Base-by-base conservation (phyloP, 2,329 filamentous ascomycete species). In the Scytalidium sp. region DNA sequence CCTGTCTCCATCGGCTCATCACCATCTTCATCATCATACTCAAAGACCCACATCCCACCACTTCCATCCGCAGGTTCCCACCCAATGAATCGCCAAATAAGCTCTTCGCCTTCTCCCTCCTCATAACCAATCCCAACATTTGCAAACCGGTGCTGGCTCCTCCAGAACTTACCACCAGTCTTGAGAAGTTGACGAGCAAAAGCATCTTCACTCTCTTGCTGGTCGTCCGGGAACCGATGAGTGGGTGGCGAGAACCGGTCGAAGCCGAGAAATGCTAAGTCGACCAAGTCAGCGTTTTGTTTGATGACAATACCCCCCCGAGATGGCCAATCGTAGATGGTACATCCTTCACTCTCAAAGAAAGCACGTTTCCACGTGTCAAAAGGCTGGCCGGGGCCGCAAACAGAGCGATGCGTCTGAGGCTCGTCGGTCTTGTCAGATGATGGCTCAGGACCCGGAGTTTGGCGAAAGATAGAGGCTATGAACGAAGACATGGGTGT, bases 211-310 rank as follows among this genome's bases (percentile, higher is more conserved):
- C 41, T 46, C 19, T 46, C 45, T 22, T 40, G 29, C n/a, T n/a
- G n/a, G n/a, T n/a, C n/a, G 9, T 46, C 29, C 7, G 45, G n/a
- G 22, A 22, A 19, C 22, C 45, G 45, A 13, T 7, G 39, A 40
- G 45, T 3, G 21, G n/a, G 29, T 40, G 45, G 45, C 15, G 39
- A 17, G 20, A 46, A 46, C 21, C 27, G 45, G 23, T 46, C 45
- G 29, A 46, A 46, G 45, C 41, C 41, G 21, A 43, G 41, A 17
- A 40, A 32, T 46, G 39, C 41, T 20, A 46, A 32, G 27, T 46
- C 45, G 29, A 46, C 45, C 27, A 46, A 19, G 32, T 46, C 45
- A 22, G 45, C 45, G 29, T 46, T 46, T 4, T 19, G 19, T 22
- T 32, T 27, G 19, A 41, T 46, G 15, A 46, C 23, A 15, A 46